Base-by-base conservation (phyloP, 2,329 filamentous ascomycete species). In the Plenodomus tracheiphilus region DNA sequence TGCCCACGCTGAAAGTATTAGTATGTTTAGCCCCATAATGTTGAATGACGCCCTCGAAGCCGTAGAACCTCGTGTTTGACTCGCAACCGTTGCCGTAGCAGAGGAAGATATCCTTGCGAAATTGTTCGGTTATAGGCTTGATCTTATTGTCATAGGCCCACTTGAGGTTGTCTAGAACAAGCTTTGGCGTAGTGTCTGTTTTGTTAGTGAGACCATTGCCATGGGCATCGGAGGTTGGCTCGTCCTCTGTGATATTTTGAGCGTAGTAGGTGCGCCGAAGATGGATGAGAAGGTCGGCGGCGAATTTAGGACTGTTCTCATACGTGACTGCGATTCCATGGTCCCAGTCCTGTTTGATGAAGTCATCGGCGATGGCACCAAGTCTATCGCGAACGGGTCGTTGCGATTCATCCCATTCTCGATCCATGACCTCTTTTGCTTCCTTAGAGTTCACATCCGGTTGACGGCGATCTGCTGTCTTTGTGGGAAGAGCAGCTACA, bases 1-100 rank as follows among this genome's bases (percentile, higher is more conserved):
- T 90, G 41, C 88, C 89, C 47, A 81, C 71, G 67, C 87, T 91
- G 48, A 93, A 83, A 13, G 77, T 72, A 47, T 71, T 83, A 37
- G 88, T 91, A 66, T 94, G 90, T 69, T 93, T 94, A 35, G 88
- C 88, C 48, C 88, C 88, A 65, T 86, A 93, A 69, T 95, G 90
- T 66, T 94, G 89, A 39, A 93, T 82, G 21, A 93, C 83, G 8
- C 85, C 85, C 71, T 93, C 88, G 55, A 94, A 88, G 0, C 85
- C 85, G 61, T 89, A 93, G 47, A 81, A 81, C 67, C 88, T 91
- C 39, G 76, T 73, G 58, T 81, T 83, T 41, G 77, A 77, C 40
- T 85, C 82, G 67, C 88, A 91, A 22, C 78, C 81, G 59, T 69
- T 75, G 11, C 71, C 73, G 39, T 84, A 85, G 74, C 89, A 94